Evolutionary conservation across 768 basidiomycete species (phyloP).

Genomic region (Tephrocybe sp.): DNA sequence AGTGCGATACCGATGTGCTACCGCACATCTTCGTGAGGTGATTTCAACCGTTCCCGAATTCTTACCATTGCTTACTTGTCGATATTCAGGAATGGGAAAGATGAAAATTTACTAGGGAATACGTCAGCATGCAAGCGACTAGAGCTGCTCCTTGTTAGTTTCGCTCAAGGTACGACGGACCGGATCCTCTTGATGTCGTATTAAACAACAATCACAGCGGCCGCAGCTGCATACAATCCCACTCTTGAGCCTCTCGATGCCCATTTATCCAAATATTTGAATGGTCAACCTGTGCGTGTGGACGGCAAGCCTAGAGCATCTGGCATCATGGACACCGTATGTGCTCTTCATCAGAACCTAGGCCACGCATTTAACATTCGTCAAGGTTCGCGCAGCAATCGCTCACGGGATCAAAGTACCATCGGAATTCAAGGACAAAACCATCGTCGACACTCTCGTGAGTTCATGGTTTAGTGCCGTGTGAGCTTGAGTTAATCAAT

Average conservation of each 20-base stretch:
- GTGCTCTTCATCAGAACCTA: too few species aligned
- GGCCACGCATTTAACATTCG: background rate
- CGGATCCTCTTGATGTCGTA: background rate
- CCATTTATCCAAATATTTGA: conserved; percentile 67
- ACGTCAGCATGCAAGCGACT: conserved; percentile 67
- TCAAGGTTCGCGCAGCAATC: conserved; percentile 61
- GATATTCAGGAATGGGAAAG: conserved; percentile 56
- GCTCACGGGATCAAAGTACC: conserved; percentile 76
- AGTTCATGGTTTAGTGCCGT: conserved; percentile 10
- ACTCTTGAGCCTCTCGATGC: conserved; percentile 61
- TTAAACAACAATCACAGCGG: conserved; percentile 40
- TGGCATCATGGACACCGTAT: conserved; percentile 72
- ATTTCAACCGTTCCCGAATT: background rate
- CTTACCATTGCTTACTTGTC: background rate
- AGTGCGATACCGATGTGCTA: conserved; percentile 41
- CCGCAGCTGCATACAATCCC: conserved; percentile 62
- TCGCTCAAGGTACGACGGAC: conserved; percentile 52
- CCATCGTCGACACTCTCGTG: conserved; percentile 59
- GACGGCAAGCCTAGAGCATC: conserved; percentile 77
- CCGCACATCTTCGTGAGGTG: conserved; percentile 62
- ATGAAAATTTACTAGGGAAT: conserved; percentile 74
- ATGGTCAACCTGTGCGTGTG: conserved; percentile 67
- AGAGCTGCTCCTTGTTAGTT: conserved; percentile 58
- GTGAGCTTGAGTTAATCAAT: background rate
- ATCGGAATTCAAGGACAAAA: conserved; percentile 66